Evolutionary conservation across 2,329 filamentous ascomycete species (phyloP).

Genomic region (Davidsoniella eucalypti): DNA sequence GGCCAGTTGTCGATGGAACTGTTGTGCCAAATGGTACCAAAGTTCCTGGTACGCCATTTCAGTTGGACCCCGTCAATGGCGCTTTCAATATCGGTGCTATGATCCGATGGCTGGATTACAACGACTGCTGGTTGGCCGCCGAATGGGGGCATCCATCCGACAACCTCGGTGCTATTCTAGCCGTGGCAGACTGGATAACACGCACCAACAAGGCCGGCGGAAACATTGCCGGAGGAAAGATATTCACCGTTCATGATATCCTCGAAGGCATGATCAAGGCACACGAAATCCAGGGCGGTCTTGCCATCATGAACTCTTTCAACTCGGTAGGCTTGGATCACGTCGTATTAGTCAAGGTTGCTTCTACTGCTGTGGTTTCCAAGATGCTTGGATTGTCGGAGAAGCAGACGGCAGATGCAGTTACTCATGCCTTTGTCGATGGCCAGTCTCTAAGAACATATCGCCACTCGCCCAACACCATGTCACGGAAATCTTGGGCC

Average conservation of each 20-base stretch:
- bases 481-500: constrained; percentile 98
- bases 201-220: constrained; percentile 62
- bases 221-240: constrained; percentile 75
- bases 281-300: constrained; percentile 94
- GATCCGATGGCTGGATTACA: constrained; percentile 99
- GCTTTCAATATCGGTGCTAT: constrained; percentile 99
- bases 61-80: constrained; percentile 86
- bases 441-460: constrained; percentile 93
- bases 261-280: constrained; percentile 98
- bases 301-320: constrained; percentile 94
- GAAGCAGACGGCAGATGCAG: constrained; percentile 82
- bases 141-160: constrained; percentile 99
- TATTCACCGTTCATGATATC: constrained; percentile 77
- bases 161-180: constrained; percentile 92
- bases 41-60: constrained; percentile 81
- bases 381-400: constrained; percentile 86
- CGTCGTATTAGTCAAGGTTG: constrained; percentile 95
- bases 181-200: constrained; percentile 93
- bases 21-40: constrained; percentile 80
- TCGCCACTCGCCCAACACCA: constrained; percentile 95
- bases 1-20: constrained; percentile 80
- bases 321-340: constrained; percentile 98
- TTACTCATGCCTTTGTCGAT: constrained; percentile 95
- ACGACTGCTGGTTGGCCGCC: constrained; percentile 97
- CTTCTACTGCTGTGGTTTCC: constrained; percentile 81